phyloP scores from a whole-genome alignment of 2,329 filamentous ascomycete genomes.

The Paraconiothyrium brasiliense region DNA sequence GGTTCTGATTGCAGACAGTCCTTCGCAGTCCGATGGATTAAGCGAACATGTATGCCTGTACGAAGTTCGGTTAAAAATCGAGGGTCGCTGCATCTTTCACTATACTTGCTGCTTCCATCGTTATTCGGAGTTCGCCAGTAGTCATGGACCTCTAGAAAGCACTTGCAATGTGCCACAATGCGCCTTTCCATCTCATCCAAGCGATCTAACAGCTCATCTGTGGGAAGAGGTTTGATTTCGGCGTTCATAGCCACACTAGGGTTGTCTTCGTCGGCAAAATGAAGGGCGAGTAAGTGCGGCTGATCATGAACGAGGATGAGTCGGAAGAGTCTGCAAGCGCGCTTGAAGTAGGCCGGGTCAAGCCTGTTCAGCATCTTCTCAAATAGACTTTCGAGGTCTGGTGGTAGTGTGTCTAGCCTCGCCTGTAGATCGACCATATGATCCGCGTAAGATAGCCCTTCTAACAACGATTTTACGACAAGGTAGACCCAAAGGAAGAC shows the following conservation, averaged over 20 bases:
- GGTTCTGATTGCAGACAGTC: not conserved
- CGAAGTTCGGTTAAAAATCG: not conserved
- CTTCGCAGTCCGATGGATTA: not conserved
- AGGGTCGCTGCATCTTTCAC: not conserved
- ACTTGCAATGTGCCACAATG: not conserved
- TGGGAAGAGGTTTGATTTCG: too few relatives aligned
- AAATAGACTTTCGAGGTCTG: constrained; percentile 22
- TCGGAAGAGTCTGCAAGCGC: constrained; percentile 24
- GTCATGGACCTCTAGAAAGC: not conserved
- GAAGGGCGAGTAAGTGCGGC: not conserved
- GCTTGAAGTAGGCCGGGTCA: constrained; percentile 13
- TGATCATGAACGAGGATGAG: not conserved
- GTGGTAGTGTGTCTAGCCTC: constrained; percentile 18
- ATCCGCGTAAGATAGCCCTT: constrained; percentile 23
- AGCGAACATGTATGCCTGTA: not conserved
- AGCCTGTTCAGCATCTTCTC: constrained; percentile 18
- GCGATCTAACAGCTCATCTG: not conserved
- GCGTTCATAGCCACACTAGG: not conserved
- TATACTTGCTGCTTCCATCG: not conserved
- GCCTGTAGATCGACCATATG: constrained; percentile 17
- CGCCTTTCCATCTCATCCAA: not conserved
- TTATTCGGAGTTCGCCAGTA: not conserved
- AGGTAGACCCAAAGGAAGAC: constrained; percentile 28
- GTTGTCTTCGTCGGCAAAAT: not conserved
- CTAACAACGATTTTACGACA: constrained; percentile 22